Evolutionary conservation across 2,329 filamentous ascomycete genomes (phyloP), one percentile per base, ranked within the genome.

Genomic region (Didymella sp.): DNA sequence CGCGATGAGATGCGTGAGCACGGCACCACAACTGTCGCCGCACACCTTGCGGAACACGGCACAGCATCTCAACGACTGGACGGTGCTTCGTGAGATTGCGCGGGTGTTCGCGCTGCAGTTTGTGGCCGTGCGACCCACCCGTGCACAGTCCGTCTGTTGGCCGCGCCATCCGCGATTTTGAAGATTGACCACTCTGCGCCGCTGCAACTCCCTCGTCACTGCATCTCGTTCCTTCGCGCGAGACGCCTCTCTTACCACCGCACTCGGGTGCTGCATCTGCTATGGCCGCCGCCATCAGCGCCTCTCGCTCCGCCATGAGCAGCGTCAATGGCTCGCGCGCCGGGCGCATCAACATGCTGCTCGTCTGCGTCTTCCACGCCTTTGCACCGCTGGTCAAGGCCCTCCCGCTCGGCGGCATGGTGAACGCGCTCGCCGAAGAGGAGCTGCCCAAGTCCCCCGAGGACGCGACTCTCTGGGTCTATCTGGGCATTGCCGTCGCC

Each of bases 381-480:
- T 69, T 70, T 49, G 63, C 68, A 55, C 72, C 74, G 40, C 54
- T 74, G 42, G 72, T 70, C 48, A 71, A 66, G 51, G 75, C 73
- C 35, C 60, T 75, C 41, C 74, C 75, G 35, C 59, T 74, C 52
- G 69, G 65, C 48, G 56, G 65, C 48, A 48, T 66, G 31, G 46
- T 71, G 11, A 49, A 54, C 42, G 56, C 66, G 7, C 56, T 74
- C 35, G 62, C 58, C 27, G 66, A 71, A n/a, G 70, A 70, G 15
- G 73, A 73, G 24, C 54, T 66, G 6, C 74, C 74, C 30, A 75
- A 73, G 63, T 61, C 59, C 33, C 51, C 73, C 38, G 79, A 83
- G 22, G 88, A 89, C 60, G 84, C 87, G 7, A 84, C 85, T 47
- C 79, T 96, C 64, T 96, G 91, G 90, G 80, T 94, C 42, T 92